These are phyloP conservation scores for Ceratopteris richardii DNA, from an alignment of 75 land plant species.

Conservation along the genomic window DNA sequence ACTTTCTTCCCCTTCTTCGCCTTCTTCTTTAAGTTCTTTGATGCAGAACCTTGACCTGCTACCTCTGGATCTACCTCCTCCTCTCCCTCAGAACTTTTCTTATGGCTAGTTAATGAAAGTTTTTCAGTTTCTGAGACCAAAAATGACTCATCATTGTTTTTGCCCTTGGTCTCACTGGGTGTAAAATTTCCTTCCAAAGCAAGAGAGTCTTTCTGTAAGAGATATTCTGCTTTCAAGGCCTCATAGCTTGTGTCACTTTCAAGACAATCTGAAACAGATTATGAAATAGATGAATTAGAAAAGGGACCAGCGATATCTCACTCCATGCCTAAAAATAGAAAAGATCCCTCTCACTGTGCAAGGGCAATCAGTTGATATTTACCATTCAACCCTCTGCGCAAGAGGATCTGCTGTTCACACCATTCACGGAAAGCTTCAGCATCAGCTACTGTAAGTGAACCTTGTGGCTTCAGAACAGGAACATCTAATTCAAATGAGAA, in stretches of 20 bases:
- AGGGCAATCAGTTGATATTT: neutral
- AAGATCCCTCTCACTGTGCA: too few relatives aligned
- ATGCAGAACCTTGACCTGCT: neutral
- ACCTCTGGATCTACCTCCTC: neutral
- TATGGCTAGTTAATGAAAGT: too few relatives aligned
- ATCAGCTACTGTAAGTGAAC: constrained; percentile 34
- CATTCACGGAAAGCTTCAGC: constrained; percentile 75
- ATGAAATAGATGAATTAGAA: too few relatives aligned
- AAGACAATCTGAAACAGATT: constrained; percentile 21
- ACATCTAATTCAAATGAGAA: neutral
- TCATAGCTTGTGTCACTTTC: constrained; percentile 9
- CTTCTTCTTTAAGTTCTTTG: constrained; percentile 50
- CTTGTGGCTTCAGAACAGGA: neutral
- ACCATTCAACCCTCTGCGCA: constrained; percentile 66
- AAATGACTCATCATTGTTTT: constrained; percentile 1
- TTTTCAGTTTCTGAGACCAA: constrained; percentile 1
- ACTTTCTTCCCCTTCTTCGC: constrained; percentile 93
- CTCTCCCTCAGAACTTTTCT: neutral
- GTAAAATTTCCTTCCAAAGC: constrained; percentile 8
- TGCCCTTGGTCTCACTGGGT: constrained; percentile 8
- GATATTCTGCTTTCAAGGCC: constrained; percentile 21
- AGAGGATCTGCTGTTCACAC: constrained; percentile 54
- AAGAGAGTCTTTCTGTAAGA: constrained; percentile 16
- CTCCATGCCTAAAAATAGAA: too few relatives aligned
- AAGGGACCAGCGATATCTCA: neutral